Base-by-base conservation (phyloP, 1,284 basidiomycete genomes). In the Irpex lacteus region DNA sequence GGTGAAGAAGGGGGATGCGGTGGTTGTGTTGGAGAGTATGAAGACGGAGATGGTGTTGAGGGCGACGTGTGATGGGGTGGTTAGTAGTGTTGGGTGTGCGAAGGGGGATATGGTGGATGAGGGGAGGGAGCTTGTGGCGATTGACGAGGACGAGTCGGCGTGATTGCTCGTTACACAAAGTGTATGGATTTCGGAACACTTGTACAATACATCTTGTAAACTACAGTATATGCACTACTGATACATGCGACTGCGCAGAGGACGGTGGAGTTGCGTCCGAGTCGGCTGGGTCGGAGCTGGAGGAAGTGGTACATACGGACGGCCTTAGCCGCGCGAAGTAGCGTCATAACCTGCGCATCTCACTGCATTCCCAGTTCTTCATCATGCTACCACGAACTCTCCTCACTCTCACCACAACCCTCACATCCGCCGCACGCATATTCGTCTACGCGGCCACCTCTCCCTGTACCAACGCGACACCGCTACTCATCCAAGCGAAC, bases 1-100 rank as follows among this genome's bases (percentile, higher is more conserved):
- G 47, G 91, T 97, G n/a, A 85, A 88, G 74, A 86, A 85, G 74
- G 94, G 93, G 0, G 90, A 96, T 72, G 86, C 86, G 6, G 82
- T 94, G 9, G 88, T 95, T 36, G 88, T 97, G 19, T 77, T 97
- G 69, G 95, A 97, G 80, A 96, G 94, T 71, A 98, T 97, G 95
- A 98, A 98, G 85, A 96, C 94, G 68, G 95, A 96, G 80, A 96
- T 92, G 59, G 92, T 92, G 53, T 75, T 98, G 70, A 83, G 94
- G 64, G 87, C 92, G 9, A 82, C 85, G 63, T 80, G 81, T 4
- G 80, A 82, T 53, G 95, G 93, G 8, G 80, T 87, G 5, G 87
- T 96, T 2, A 86, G 81, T 68, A 80, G 82, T 49, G 84, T 96
- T 6, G 87, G 85, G n/a, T 93, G 90, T 71, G 82, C 77, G 73